Evolutionary conservation across 768 basidiomycete species (phyloP), one percentile per base, ranked within the genome.

Genomic region (Pulveroboletus sp.): DNA sequence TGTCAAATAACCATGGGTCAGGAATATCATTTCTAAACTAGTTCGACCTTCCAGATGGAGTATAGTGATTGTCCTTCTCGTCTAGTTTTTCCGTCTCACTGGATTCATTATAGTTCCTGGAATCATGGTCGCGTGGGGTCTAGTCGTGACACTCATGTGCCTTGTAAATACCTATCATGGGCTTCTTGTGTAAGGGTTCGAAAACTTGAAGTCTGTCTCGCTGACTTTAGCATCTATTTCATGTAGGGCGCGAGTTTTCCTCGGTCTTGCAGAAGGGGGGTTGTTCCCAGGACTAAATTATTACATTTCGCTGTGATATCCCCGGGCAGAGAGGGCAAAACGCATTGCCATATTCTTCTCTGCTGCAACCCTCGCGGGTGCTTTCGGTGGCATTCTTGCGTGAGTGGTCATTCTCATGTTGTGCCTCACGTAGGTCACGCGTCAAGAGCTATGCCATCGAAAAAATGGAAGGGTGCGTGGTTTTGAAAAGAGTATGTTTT

Each of bases 341-440:
- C 76, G 83, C 27, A 74, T 82, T 48, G 80, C 82, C 11, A 36
- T 85, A 27, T 84, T 85, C 71, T 82, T 81, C 64, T 76, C 77
- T 15, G 80, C 81, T 30, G 80, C 81, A 11, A 81, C 80, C 0
- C 57, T 78, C 31, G 75, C 81, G 15, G 81, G 74, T 43, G 66
- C 69, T 52, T 81, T 70, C 63, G 77, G 79, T 42, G 79, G 80
- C 32, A 59, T 80, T 38, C 69, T 63, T 27, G 79, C 79, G 49
- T 80, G 60, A 58, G 77, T 37, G 3, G 8, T 8, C 7, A 43
- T 36, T 32, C 12, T 12, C 18, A 8, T 18, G n/a, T 6, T 5
- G 9, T 37, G 6, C 4, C 27, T 27, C 2, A n/a, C 6, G 5
- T 17, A 8, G 39, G 33, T 52, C 6, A 56, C 35, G n/a, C 8